Percentiles rank a stretch among this genome's conserved stretches.
phyloP scores from a whole-genome alignment of 1,284 basidiomycete species.

The Ustilago sp. region DNA sequence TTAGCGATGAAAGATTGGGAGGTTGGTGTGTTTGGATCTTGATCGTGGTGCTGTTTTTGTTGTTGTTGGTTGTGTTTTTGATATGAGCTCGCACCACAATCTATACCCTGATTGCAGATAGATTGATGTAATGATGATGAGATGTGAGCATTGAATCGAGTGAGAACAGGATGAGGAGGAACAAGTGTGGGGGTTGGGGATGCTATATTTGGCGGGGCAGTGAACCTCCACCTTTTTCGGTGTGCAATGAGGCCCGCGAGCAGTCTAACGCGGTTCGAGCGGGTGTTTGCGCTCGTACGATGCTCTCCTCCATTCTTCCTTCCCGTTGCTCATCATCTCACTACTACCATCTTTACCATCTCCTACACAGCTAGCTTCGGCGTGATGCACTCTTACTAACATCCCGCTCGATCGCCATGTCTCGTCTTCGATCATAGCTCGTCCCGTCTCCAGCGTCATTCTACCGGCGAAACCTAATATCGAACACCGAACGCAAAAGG shows the following conservation, averaged over 20 bases:
- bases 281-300: neutral
- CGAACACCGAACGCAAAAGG: neutral
- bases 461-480: neutral
- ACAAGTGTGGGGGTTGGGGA: neutral
- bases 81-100: constrained; percentile 21
- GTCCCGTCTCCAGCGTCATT: too few relatives aligned
- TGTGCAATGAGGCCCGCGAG: neutral
- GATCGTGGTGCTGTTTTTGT: constrained; percentile 54
- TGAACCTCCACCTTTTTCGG: constrained; percentile 15
- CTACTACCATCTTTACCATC: constrained; percentile 1
- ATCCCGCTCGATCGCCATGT: neutral
- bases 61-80: constrained; percentile 51
- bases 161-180: neutral
- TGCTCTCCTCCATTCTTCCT: neutral
- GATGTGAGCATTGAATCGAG: neutral
- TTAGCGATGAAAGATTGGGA: constrained; percentile 62
- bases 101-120: too few relatives aligned
- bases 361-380: neutral
- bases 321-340: neutral
- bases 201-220: constrained; percentile 13
- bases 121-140: neutral
- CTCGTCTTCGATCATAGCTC: neutral
- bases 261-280: constrained; percentile 1
- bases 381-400: neutral
- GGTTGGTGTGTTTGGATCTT: constrained; percentile 69